These are phyloP conservation scores for Pelargonium fulgidum DNA, from an alignment of 441 rosid species.

Conservation along the genomic window DNA sequence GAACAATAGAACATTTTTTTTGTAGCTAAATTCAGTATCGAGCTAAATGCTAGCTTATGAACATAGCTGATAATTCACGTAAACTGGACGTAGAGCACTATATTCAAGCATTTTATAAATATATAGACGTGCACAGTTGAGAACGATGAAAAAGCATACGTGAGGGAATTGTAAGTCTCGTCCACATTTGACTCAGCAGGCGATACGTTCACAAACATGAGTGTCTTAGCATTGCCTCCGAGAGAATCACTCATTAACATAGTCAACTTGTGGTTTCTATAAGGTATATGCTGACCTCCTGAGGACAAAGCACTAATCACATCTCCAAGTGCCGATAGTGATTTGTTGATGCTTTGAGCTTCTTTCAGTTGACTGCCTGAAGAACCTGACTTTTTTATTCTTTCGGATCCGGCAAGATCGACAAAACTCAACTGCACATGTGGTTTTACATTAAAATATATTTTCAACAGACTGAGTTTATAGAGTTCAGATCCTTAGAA, in stretches of 20 bases:
- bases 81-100: background rate
- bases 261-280: slow-evolving; percentile 86
- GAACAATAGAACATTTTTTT: background rate
- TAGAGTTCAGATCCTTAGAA: no score
- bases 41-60: no score
- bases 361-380: slow-evolving; percentile 76
- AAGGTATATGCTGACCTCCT: slow-evolving; percentile 81
- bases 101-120: background rate
- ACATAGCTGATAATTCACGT: background rate
- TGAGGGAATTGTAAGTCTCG: slow-evolving; percentile 78
- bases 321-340: slow-evolving; percentile 93
- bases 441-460: background rate
- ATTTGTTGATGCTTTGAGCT: slow-evolving; percentile 94
- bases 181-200: slow-evolving; percentile 90
- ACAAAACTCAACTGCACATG: slow-evolving; percentile 78
- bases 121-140: background rate
- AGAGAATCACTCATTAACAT: slow-evolving; percentile 98
- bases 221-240: slow-evolving; percentile 97
- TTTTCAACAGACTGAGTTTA: no score
- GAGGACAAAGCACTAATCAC: slow-evolving; percentile 89
- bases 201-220: slow-evolving; percentile 90
- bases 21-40: no score
- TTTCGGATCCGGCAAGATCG: slow-evolving; percentile 97
- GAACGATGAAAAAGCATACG: slow-evolving; percentile 37
- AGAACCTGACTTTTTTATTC: slow-evolving; percentile 88